Evolutionary conservation across 1,284 basidiomycete genomes (phyloP), one percentile per base, ranked within the genome.

Genomic region (Moesziomyces sp.): DNA sequence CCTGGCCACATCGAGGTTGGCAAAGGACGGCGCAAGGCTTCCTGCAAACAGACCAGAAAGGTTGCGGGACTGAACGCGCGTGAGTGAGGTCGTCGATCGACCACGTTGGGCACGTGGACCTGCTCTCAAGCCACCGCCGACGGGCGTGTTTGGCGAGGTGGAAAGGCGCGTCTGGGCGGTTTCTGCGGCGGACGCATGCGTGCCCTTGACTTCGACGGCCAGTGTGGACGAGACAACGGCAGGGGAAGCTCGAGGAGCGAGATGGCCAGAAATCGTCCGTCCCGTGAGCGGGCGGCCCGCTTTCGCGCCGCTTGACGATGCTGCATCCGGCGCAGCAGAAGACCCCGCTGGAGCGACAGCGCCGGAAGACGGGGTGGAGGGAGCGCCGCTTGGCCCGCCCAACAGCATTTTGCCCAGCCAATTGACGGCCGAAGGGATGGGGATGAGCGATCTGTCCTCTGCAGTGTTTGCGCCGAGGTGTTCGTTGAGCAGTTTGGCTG

Each of bases 401-500:
- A 71, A 50, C 28, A 78, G 54, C 58, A 77, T 66, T 52, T 70
- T 76, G 14, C 79, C 73, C 2, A 78, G 53, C 80, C 79, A 80
- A 24, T 66, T 66, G 53, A 75, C 72, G 3, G 67, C 72, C 8
- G 72, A 70, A 5, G 67, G 74, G n/a, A 74, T 68, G 14, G 63
- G 71, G 14, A 74, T 60, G 18, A 76, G 45, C 33, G 62, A 66
- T 42, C 63, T 64, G 48, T 75, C 72, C 42, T 78, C 77, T 3
- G 62, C 53, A 5, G 61, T 43, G 16, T 59, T 58, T 13, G 69
- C 75, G 18, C 78, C 78, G 3, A 84, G 74, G 33, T 83, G 79
- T 38, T 83, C 80, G 9, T 82, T 61, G 23, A 83, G 68, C 40
- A 83, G 69, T 58, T 71, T 73, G 26, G 77, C 55, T 4, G 82